A percentile compares a stretch with the other conserved stretches of the same genome.
Evolutionary conservation across 192 early-diverging fungal species (phyloP).

Genomic region (Coemansia sp.): DNA sequence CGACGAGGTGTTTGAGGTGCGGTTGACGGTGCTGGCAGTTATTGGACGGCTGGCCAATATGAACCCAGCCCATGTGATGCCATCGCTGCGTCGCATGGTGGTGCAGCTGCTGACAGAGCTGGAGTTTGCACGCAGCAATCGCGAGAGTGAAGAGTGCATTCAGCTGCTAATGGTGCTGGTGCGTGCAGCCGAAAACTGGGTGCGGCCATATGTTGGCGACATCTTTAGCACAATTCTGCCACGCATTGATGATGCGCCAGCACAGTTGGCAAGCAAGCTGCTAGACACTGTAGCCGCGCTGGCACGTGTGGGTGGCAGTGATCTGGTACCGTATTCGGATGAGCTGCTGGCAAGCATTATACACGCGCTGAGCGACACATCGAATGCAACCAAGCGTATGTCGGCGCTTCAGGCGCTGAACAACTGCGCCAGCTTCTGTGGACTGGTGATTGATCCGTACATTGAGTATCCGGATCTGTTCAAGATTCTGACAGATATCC

Average conservation of each 20-base stretch:
- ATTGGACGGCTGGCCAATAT: constrained; percentile 86
- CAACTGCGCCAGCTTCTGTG: constrained; percentile 82
- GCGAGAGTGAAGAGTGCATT: constrained; percentile 41
- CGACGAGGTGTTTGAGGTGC: constrained; percentile 89
- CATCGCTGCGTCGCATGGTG: constrained; percentile 84
- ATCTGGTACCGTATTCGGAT: constrained; percentile 77
- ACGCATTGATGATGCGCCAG: constrained; percentile 74
- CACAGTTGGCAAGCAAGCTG: constrained; percentile 61
- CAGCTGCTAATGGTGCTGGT: constrained; percentile 77
- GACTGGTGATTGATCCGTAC: constrained; percentile 91
- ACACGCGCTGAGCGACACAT: constrained; percentile 86
- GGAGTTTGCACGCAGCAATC: constrained; percentile 75
- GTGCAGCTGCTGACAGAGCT: constrained; percentile 91
- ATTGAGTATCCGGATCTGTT: constrained; percentile 83
- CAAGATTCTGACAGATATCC: constrained; percentile 70
- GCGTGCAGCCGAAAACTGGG: constrained; percentile 75
- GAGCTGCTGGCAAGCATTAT: constrained; percentile 84
- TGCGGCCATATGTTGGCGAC: constrained; percentile 91
- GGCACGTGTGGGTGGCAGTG: constrained; percentile 79
- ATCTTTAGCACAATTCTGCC: constrained; percentile 83
- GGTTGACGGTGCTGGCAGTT: constrained; percentile 78
- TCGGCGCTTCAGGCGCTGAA: constrained; percentile 85
- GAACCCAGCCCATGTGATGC: constrained; percentile 96
- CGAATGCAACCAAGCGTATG: constrained; percentile 78
- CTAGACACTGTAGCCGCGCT: constrained; percentile 73